Evolutionary conservation across 2,329 filamentous ascomycete genomes (phyloP), one percentile per base, ranked within the genome.

Genomic region (Lasiodiplodia citricola): DNA sequence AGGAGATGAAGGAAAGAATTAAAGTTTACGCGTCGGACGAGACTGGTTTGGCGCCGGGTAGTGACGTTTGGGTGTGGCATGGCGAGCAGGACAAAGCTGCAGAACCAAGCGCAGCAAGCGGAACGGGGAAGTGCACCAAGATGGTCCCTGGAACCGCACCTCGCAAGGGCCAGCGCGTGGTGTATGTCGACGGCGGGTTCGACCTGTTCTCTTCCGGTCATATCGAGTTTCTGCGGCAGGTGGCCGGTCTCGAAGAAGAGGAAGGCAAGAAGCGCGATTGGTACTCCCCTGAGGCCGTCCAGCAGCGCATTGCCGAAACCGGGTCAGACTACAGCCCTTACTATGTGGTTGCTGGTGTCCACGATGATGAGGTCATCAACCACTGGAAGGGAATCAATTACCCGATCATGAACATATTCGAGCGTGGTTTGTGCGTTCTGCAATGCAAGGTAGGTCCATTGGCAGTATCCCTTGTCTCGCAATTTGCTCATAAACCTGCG

Each of bases 351-450:
- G 94, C 93, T 2, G 96, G 96, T 60, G 90, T 99, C 28, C 96
- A 99, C 80, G 92, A 97, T 75, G 96, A 99, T 79, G 89, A 91
- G 72, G 94, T 97, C 70, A 97, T 99, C 80, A 99, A 99, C 81
- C 85, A 91, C 75, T 96, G 94, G 92, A 98, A 98, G 82, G 95
- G 96, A 44, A 87, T 97, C 75, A 99, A 99, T 83, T 99, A 97
- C 78, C 96, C 96, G 31, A 98, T 99, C 82, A 99, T 99, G 96
- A 99, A 98, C 83, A 94, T 97, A 68, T 97, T 95, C 75, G 96
- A 99, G 84, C 91, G 96, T 52, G 94, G 94, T 1, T 88, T 99
- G 25, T 99, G 96, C 78, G 95, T 98, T 37, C 84, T 98, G 71
- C 96, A 99, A 77, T 99, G 96, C 85, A 91, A 91, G 80, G 93